Base-by-base conservation (phyloP, 139 green algal species). In the Choricystis sp. region DNA sequence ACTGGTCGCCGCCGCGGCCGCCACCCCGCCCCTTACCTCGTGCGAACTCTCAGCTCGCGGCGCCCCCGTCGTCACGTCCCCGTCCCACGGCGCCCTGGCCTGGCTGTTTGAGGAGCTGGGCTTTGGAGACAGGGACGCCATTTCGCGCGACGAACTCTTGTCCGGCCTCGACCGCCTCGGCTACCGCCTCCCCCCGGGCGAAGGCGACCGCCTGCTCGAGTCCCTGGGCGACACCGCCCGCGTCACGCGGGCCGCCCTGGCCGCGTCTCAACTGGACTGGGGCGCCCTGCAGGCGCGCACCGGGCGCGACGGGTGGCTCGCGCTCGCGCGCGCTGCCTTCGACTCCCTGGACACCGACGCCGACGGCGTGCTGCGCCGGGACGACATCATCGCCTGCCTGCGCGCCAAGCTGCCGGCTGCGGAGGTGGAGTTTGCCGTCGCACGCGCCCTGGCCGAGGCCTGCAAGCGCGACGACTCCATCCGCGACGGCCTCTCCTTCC, bases 1-100 rank as follows among this genome's bases (percentile, higher is more conserved):
- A 72, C 71, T 95, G 68, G 68, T 94, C 23, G 26, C 52, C 9
- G 40, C 40, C 40, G 40, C 40, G 40, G 40, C 40, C 40, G 40
- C 40, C 9, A 49, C 62, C 62, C 58, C 40, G 19, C 21, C 59
- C n/a, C 14, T 4, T 49, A 56, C 68, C 22, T 69, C 72, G 23
- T 57, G 20, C 24, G 65, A 72, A 0, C 56, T 66, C 21, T 59
- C 26, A 29, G 58, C 66, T 4, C 57, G 59, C 1, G 69, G 64
- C 23, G 58, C 40, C 9, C 48, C 40, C 66, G 20, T 24, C 40
- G 19, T 23, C 29, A 0, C 28, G 40, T 2, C 3, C 28, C 16
- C 65, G 16, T 19, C 22, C 0, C 29, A 66, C 40, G 59, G 59
- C 66, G 64, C 29, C 3, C 22, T 62, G 20, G 26, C 21, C 5